phyloP scores from a whole-genome alignment of 352 stramenopile genomes.

The Phytophthora fragariaefolia region DNA sequence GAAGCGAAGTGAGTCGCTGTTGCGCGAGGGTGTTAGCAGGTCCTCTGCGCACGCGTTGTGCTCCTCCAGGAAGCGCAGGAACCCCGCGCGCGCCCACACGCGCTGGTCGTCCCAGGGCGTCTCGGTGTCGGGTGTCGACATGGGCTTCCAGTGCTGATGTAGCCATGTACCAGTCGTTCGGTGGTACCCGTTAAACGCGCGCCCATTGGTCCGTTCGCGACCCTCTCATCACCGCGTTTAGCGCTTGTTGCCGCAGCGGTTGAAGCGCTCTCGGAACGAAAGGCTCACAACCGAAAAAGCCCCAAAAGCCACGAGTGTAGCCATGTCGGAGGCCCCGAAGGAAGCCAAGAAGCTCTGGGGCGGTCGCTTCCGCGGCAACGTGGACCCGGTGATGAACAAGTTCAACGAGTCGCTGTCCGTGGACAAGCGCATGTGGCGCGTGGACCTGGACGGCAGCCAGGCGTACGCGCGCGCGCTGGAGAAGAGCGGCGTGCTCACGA shows the following conservation, averaged over 20 bases:
- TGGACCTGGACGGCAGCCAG: conserved; percentile 96
- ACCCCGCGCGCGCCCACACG: conserved; percentile 56
- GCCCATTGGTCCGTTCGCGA: not conserved
- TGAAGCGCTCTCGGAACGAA: too few relatives aligned
- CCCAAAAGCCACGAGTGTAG: not conserved
- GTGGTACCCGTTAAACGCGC: not conserved
- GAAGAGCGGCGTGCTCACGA: conserved; percentile 93
- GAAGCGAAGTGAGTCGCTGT: conserved; percentile 49
- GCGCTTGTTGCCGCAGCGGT: too few relatives aligned
- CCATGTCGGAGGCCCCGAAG: conserved; percentile 40
- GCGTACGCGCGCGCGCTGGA: conserved; percentile 94
- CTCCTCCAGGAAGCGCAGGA: conserved; percentile 60
- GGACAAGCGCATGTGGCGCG: conserved; percentile 97
- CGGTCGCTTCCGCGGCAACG: conserved; percentile 94
- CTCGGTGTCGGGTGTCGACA: not conserved
- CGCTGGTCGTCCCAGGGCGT: conserved; percentile 44
- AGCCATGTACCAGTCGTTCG: conserved; percentile 9
- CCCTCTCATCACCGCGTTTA: conserved; percentile 22
- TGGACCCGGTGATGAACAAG: conserved; percentile 97
- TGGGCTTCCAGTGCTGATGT: conserved; percentile 2
- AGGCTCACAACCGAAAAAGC: not conserved
- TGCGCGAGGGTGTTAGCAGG: conserved; percentile 37
- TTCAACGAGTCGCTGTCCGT: conserved; percentile 99
- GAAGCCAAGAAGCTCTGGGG: conserved; percentile 90
- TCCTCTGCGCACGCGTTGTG: conserved; percentile 59